Conservation (phyloP, 2,329 filamentous ascomycete genomes). For the Paramyrothecium sp. region DNA sequence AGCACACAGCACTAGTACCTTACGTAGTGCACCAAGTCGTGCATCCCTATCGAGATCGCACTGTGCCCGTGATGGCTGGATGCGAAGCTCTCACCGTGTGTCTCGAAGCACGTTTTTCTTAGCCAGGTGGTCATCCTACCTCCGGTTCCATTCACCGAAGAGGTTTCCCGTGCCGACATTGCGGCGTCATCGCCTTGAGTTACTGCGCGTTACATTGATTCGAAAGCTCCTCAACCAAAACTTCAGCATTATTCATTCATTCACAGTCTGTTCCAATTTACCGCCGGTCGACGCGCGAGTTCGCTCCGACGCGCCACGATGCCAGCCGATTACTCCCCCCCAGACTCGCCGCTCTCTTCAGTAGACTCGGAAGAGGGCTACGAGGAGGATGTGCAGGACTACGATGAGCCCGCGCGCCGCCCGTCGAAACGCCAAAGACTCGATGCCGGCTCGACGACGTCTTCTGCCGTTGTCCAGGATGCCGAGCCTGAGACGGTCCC, state of each 20-base stretch:
- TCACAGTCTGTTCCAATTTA: background rate
- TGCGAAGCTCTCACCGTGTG: background rate
- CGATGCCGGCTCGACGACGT: constrained; percentile 42
- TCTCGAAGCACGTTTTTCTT: background rate
- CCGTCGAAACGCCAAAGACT: constrained; percentile 48
- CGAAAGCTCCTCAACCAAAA: too few species aligned
- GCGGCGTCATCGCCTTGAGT: too few species aligned
- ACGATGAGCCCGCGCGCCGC: constrained; percentile 37
- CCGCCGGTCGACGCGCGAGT: background rate
- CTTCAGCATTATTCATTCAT: too few species aligned
- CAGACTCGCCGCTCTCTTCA: constrained; percentile 48
- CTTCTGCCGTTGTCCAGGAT: constrained; percentile 40
- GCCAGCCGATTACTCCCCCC: constrained; percentile 34
- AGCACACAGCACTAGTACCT: too few species aligned
- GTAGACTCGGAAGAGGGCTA: constrained; percentile 44
- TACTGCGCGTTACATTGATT: too few species aligned
- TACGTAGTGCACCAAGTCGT: too few species aligned
- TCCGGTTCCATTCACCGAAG: background rate
- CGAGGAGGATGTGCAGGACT: constrained; percentile 44
- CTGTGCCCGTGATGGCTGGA: background rate
- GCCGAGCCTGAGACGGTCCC: constrained; percentile 44
- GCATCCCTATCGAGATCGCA: background rate
- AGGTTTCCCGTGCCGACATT: too few species aligned
- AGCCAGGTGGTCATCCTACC: background rate
- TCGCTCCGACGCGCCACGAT: constrained; percentile 22